phyloP scores from a whole-genome alignment of 148 eudicot species.

The Arctostaphylos glauca region DNA sequence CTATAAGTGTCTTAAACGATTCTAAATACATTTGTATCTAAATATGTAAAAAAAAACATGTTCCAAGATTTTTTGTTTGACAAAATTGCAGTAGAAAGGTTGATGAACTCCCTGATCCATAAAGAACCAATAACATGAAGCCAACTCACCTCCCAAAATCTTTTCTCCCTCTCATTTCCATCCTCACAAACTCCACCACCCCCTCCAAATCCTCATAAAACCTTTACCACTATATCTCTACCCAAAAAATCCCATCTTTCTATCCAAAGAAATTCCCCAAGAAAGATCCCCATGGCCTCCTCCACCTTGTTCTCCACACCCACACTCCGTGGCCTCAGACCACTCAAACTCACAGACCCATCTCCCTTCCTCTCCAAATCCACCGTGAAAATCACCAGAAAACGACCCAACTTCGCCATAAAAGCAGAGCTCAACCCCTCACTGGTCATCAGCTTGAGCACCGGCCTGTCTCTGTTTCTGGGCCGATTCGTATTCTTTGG shows the following conservation, averaged over 20 bases:
- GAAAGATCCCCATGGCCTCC: slow-evolving; percentile 27
- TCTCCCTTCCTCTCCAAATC: slow-evolving; percentile 16
- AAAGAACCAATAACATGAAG: slow-evolving; percentile 30
- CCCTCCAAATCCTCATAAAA: background rate
- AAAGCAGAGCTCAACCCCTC: slow-evolving; percentile 68
- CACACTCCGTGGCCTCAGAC: slow-evolving; percentile 51
- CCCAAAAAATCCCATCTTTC: background rate
- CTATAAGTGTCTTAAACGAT: too few relatives aligned
- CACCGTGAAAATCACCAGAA: slow-evolving; percentile 22
- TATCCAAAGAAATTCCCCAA: background rate
- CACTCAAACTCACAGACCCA: slow-evolving; percentile 47
- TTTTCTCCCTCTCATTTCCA: slow-evolving; percentile 15
- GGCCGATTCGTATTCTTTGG: slow-evolving; percentile 90
- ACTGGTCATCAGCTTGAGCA: slow-evolving; percentile 79
- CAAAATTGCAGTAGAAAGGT: too few relatives aligned
- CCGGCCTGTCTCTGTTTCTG: slow-evolving; percentile 74
- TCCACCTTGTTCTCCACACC: slow-evolving; percentile 50
- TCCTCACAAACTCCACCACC: slow-evolving; percentile 32
- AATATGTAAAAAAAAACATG: too few relatives aligned
- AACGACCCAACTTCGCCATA: slow-evolving; percentile 10
- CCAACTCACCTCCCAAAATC: slow-evolving; percentile 41
- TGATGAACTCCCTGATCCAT: slow-evolving; percentile 34
- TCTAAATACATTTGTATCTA: too few relatives aligned
- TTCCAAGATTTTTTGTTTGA: too few relatives aligned
- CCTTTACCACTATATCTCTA: background rate